Conservation (phyloP, 352 stramenopile species). For the Pythium folliculosum region DNA sequence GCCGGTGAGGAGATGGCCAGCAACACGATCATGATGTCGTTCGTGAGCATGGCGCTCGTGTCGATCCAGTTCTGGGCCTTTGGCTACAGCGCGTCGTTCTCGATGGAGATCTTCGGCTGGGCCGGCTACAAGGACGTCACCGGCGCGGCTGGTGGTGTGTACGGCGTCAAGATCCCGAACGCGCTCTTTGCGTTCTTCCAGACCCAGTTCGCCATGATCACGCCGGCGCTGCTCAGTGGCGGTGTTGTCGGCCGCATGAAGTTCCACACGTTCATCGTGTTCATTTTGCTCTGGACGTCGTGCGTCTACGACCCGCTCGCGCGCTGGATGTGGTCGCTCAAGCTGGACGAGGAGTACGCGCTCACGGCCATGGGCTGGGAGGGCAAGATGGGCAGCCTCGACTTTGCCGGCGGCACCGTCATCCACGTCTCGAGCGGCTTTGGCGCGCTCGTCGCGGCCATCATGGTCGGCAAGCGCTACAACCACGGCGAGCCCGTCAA, state of each 20-base stretch:
- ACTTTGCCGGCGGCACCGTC: slow-evolving; percentile 86
- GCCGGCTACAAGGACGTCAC: slow-evolving; percentile 57
- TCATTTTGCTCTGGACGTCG: slow-evolving; percentile 82
- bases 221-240: slow-evolving; percentile 69
- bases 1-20: slow-evolving; percentile 70
- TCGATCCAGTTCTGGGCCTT: slow-evolving; percentile 81
- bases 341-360: slow-evolving; percentile 56
- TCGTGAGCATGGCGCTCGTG: slow-evolving; percentile 74
- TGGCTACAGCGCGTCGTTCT: slow-evolving; percentile 72
- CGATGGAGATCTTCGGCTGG: slow-evolving; percentile 61
- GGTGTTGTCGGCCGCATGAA: slow-evolving; percentile 87
- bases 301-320: slow-evolving; percentile 86
- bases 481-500: slow-evolving; percentile 72
- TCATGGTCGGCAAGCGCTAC: slow-evolving; percentile 75
- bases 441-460: slow-evolving; percentile 63
- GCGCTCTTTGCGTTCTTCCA: slow-evolving; percentile 81
- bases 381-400: slow-evolving; percentile 67
- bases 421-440: slow-evolving; percentile 85
- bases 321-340: slow-evolving; percentile 82
- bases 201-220: slow-evolving; percentile 84
- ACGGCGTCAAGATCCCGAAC: slow-evolving; percentile 64
- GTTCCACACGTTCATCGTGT: slow-evolving; percentile 71
- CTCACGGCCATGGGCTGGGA: slow-evolving; percentile 58
- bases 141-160: slow-evolving; percentile 44
- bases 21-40: slow-evolving; percentile 85